Evolutionary conservation across 73 alveolate genomes (phyloP), one percentile per base, ranked within the genome.

Genomic region (Paramecium caudatum): DNA sequence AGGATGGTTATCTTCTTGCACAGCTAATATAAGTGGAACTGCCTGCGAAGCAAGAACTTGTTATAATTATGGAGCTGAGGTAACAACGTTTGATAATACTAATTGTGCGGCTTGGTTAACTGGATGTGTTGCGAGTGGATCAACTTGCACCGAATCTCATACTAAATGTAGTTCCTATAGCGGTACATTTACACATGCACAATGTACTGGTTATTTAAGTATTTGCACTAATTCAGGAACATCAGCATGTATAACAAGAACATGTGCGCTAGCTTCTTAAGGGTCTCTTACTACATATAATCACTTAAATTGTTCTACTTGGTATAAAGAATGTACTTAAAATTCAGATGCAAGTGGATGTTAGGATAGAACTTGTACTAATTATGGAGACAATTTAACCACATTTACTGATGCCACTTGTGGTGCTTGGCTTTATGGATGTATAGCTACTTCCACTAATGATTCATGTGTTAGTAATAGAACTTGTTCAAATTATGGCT

Each of bases 291-390:
- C 69, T 10, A 32, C 34, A 16, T 65, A 32, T 15, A 65, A 65
- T 36, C 83, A 74, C 32, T 30, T 21, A 41, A 74, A 45, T 7
- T 74, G 88, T 19, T 39, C 34, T 74, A 21, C 10, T 13, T 74
- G 88, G 88, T 74, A 27, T 9, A 34, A 21, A n/a, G 39, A 30
- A 41, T 74, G 88, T 23, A 68, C 84, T 32, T 47, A 30, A 12
- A 68, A 68, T 10, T 55, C 80, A 21, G 80, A 55, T 55, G 80
- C 23, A 0, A 23, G 32, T 21, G 43, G 84, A 13, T 68, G 47
- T 32, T 34, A 68, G 19, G 17, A 34, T 30, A 34, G 50, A 37
- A 34, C 61, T 6, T 34, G 84, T 13, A 17, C 9, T 68, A 68
- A 37, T n/a, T 15, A 34, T 68, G 47, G 84, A 15, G 50, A 32